Evolutionary conservation across 2,329 filamentous ascomycete genomes (phyloP), one percentile per base, ranked within the genome.

Genomic region (Aureobasidium sp.): DNA sequence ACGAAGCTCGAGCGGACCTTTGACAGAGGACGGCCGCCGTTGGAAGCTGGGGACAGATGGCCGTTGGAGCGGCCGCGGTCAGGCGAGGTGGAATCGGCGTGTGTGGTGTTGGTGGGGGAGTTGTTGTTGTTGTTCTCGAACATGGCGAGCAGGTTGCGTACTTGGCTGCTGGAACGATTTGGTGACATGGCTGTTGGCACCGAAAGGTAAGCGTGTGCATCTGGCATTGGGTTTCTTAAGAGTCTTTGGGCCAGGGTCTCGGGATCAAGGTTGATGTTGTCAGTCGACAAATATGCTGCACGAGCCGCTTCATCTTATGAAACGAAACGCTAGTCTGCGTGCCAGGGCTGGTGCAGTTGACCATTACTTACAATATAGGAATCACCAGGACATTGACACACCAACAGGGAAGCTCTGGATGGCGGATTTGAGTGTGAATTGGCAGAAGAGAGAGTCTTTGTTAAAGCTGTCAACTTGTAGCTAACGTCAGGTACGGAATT

Each of bases 1-100:
- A 80, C 75, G 69, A 80, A 80, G 65, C 76, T 79, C 59, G 78
- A 75, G 66, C 77, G 73, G 59, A 79, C 71, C 67, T 74, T 79
- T 66, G 76, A 76, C 32, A 71, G 72, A 3, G 75, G 74, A 59
- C 72, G 72, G 8, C 63, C 63, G 25, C 53, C 71, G 44, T 63
- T 68, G 64, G 64, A 67, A 65, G 57, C 69, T 62, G 60, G 66
- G 66, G 34, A 61, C 39, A 64, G 62, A 61, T 69, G 69, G 66
- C 70, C 74, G 65, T 61, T 70, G 71, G 63, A 78, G 64, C 76
- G 74, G 60, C 77, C 76, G 67, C 77, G 76, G 65, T 77, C 73
- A 69, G 75, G 72, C 68, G 72, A 72, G 32, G 66, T 68, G 62
- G 73, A 68, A 61, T 72, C 70, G 65, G 44, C 16, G 54, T 21